Base-by-base conservation (phyloP, 306 rosid species). In the Datisca glomerata region DNA sequence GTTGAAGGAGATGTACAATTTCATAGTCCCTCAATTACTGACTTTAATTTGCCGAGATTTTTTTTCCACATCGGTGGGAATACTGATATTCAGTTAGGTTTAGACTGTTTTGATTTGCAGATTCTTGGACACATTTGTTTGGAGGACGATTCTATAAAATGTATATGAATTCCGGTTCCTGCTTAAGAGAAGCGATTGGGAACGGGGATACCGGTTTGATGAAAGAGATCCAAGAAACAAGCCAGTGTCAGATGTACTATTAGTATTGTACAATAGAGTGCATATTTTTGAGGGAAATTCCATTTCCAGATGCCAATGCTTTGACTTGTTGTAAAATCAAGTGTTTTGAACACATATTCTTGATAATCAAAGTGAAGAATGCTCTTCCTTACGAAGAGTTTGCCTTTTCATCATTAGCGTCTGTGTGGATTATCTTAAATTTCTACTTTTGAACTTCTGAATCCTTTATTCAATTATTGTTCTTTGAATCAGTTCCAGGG, bases 251-350 rank as follows among this genome's bases (percentile, higher is more conserved):
- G 20, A n/a, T 31, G 20, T 48, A 21, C 21, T 33, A 12, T 21
- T 48, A 41, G 34, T 33, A 31, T 48, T 48, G 54, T 48, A 48
- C 42, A 27, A 48, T 48, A 31, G 21, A 33, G 54, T 48, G 34
- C 22, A 34, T 13, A 33, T 33, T 28, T 48, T 46, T 2, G 15
- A 15, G 51, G 18, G 23, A 27, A n/a, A n/a, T n/a, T n/a, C n/a
- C n/a, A n/a, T n/a, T n/a, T n/a, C n/a, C n/a, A n/a, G n/a, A 46
- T 18, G 38, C 24, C 12, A 38, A 46, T 17, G 38, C 29, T 28
- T 46, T 48, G 3, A 3, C 3, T 38, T 33, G 42, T 48, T 48
- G 54, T 48, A 48, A 48, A 48, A 48, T 48, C 19, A 41, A 33
- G n/a, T n/a, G n/a, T n/a, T n/a, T 32, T 32, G 19, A 48, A 48